These are phyloP conservation scores for Saccharomycopsis olivae DNA, from an alignment of 805 yeast species.

Conservation along the genomic window DNA sequence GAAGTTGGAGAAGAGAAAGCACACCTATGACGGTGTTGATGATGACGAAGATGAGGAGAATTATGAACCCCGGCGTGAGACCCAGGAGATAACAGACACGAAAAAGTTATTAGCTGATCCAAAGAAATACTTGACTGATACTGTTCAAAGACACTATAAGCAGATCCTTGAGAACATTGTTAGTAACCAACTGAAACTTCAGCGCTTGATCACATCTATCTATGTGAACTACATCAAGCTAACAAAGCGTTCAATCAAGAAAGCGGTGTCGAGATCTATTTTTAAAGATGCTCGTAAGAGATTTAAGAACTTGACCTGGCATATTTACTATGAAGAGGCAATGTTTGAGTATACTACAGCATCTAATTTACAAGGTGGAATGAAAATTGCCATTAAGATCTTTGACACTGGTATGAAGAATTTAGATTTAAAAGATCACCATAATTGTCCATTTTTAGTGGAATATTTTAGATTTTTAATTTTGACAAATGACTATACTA, in stretches of 20 bases:
- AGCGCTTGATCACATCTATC: conserved; percentile 39
- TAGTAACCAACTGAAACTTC: conserved; percentile 18
- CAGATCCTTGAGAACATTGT: conserved; percentile 7
- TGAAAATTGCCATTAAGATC: conserved; percentile 61
- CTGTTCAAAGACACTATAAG: conserved; percentile 2
- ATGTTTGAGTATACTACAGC: conserved; percentile 61
- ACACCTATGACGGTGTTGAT: conserved; percentile 7
- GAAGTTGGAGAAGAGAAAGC: neutral
- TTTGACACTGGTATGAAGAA: conserved; percentile 68
- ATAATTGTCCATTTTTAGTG: conserved; percentile 49
- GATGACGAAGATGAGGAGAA: conserved; percentile 16
- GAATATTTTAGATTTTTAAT: conserved; percentile 68
- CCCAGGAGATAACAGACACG: conserved; percentile 2
- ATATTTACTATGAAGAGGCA: conserved; percentile 75
- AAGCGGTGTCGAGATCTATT: conserved; percentile 32
- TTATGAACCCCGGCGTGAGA: conserved; percentile 4
- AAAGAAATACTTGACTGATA: conserved; percentile 18
- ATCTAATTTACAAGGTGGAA: conserved; percentile 31
- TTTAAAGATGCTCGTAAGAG: conserved; percentile 62
- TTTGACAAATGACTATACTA: conserved; percentile 54
- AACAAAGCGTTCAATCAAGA: conserved; percentile 41
- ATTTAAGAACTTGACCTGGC: conserved; percentile 61
- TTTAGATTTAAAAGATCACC: conserved; percentile 27
- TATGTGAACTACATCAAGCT: conserved; percentile 64
- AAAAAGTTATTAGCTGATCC: conserved; percentile 15